Evolutionary conservation across 805 yeast genomes (phyloP), one percentile per base, ranked within the genome.

Genomic region (Priceomyces haplophilus): DNA sequence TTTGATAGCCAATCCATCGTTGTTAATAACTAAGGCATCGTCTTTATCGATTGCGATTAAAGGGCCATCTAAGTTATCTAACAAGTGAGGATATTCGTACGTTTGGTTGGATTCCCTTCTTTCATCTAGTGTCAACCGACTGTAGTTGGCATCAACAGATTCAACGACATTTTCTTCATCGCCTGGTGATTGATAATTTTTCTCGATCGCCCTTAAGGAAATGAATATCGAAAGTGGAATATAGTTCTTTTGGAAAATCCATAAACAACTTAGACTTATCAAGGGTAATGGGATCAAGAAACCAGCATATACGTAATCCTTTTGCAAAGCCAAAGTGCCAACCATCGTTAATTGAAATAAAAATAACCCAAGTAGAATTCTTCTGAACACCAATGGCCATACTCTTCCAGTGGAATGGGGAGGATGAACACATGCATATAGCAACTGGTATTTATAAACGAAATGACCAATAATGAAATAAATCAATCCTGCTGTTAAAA

Each of bases 341-440:
- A 91, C 88, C 87, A 90, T 89, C 10, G 96, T 88, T 45, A 91
- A 65, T 58, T 93, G 99, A 61, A 91, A 89, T 12, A 91, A 70
- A 25, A 86, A 63, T 19, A 91, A 64, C 0, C 98, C 98, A 44
- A 88, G 58, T 42, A 86, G 79, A 1, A 90, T 80, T 51, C 99
- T 74, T 53, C 96, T 74, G 56, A 86, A 85, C 2, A 91, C 82
- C 38, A 89, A 69, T 0, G 97, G 96, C 98, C 97, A 91, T 1
- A 91, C 95, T 58, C 85, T 86, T 1, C 98, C 99, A 0, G 97
- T 93, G 0, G 97, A 89, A 64, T 93, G 98, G 30, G 95, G 97
- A 7, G 95, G 90, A 61, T 93, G 98, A 24, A 88, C 89, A 69
- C 93, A 84, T 0, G 96, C 85, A 60, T 88, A 91, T 50, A 93